Evolutionary conservation across 2,329 filamentous ascomycete species (phyloP), one percentile per base, ranked within the genome.

Genomic region (Cadophora luteo-olivacea): DNA sequence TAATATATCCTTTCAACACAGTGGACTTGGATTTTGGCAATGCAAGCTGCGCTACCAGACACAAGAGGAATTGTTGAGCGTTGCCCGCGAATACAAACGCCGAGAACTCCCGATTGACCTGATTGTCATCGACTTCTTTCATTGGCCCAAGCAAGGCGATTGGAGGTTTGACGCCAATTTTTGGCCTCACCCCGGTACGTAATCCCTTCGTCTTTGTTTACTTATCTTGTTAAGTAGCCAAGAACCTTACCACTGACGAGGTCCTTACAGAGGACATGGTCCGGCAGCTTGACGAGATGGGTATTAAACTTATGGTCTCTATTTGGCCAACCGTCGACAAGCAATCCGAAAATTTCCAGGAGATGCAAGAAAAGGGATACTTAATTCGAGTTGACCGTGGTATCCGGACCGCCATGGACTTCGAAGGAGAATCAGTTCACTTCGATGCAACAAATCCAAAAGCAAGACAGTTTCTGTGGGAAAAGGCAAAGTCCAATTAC

Each of bases 241-340:
- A 45, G 48, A 36, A n/a, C 2, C 24, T 6, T 25, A 3, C 19
- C 25, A 12, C 54, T 38, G 24, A 61, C 32, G 62, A n/a, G 36
- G 7, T 9, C 6, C 32, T 29, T 8, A 7, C 69, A 80, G 87
- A 87, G 55, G 86, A 86, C 3, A 91, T 91, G 89, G 81, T 91
- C 24, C 79, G 81, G 45, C 88, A 91, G 75, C 82, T 91, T 1
- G 81, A 85, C 51, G 80, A 83, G 0, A 77, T 91, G 69, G 81
- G 83, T 0, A 84, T 91, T 57, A 87, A 91, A 74, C 81, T 91
- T 2, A 91, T 91, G 88, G 87, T 91, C 0, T 90, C 87, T 0
- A 85, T 91, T 71, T 91, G 89, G 89, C 89, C 89, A 0, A 91
- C 88, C 0, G 88, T 91, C 0, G 87, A 91, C 64, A 82, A 81